Conservation (phyloP, 257 asterid species). For the Anisodus acutangulus region DNA sequence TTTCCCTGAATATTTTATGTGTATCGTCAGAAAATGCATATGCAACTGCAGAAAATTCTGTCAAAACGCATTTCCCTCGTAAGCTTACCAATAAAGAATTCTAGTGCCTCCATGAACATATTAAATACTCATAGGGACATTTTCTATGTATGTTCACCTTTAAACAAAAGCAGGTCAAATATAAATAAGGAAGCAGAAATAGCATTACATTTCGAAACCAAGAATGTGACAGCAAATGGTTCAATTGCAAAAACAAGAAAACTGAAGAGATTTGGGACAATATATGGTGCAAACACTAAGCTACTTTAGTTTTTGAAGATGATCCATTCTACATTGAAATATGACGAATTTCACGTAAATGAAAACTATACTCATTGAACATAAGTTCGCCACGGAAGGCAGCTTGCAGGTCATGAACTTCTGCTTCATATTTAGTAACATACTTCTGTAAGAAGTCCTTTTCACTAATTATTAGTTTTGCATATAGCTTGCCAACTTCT, state of each 20-base stretch:
- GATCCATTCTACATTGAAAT: neutral
- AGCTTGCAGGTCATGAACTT: conserved; percentile 20
- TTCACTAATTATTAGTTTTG: neutral
- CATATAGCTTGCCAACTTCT: conserved; percentile 9
- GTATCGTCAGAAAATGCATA: neutral
- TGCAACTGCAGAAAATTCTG: neutral
- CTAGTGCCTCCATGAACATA: neutral
- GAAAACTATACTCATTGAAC: conserved; percentile 1
- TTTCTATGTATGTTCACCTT: neutral
- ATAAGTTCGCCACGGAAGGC: neutral
- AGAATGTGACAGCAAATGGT: neutral
- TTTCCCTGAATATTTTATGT: neutral
- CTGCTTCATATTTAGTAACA: conserved; percentile 25
- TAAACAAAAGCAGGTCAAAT: neutral
- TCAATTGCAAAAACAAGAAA: neutral
- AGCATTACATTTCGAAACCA: too few relatives aligned
- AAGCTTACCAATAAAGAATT: neutral
- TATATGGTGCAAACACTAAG: conserved; percentile 1
- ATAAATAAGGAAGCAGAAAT: neutral
- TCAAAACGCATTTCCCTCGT: neutral
- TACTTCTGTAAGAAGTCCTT: conserved; percentile 21
- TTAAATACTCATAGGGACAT: neutral
- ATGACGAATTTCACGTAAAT: neutral
- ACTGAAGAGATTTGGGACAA: neutral
- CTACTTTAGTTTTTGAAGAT: neutral